A percentile compares a stretch with the other conserved stretches of the same genome.
These are phyloP conservation scores for Strobilomyces echinocephalus DNA, from an alignment of 768 basidiomycete species.

Conservation along the genomic window DNA sequence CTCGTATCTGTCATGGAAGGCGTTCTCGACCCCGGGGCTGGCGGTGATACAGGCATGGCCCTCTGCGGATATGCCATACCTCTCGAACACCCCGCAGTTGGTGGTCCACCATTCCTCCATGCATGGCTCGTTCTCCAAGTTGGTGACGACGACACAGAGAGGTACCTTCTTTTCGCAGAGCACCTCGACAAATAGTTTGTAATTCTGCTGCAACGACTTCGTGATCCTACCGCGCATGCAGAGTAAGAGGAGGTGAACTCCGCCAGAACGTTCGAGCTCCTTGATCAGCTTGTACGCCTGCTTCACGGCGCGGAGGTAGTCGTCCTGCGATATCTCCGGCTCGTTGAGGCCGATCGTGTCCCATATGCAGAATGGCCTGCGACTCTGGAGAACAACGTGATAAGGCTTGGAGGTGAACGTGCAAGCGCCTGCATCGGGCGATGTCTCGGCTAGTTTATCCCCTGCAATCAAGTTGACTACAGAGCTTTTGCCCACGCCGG, in stretches of 20 bases:
- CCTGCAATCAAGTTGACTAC: conserved; percentile 39
- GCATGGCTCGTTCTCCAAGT: conserved; percentile 33
- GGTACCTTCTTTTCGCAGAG: conserved; percentile 37
- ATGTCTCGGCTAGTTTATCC: conserved; percentile 23
- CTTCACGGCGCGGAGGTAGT: conserved; percentile 25
- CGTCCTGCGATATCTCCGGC: conserved; percentile 12
- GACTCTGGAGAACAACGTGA: conserved; percentile 11
- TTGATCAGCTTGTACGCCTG: conserved; percentile 32
- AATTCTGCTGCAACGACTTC: conserved; percentile 34
- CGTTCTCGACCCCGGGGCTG: conserved; percentile 19
- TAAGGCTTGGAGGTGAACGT: conserved; percentile 32
- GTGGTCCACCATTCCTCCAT: conserved; percentile 38
- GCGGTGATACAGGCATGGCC: conserved; percentile 42
- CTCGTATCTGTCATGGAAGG: conserved; percentile 26
- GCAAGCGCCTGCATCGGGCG: conserved; percentile 30
- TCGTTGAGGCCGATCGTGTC: conserved; percentile 33
- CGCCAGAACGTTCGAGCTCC: conserved; percentile 27
- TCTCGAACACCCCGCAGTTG: conserved; percentile 31
- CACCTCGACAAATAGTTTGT: conserved; percentile 35
- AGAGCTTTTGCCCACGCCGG: conserved; percentile 36
- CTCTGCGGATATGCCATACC: conserved; percentile 24
- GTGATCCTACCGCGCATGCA: conserved; percentile 38
- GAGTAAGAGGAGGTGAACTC: conserved; percentile 38
- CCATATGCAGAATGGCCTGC: conserved; percentile 23
- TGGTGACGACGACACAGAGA: conserved; percentile 35